phyloP scores from a whole-genome alignment of 1,284 basidiomycete genomes.

The Leccinum subrobustum region DNA sequence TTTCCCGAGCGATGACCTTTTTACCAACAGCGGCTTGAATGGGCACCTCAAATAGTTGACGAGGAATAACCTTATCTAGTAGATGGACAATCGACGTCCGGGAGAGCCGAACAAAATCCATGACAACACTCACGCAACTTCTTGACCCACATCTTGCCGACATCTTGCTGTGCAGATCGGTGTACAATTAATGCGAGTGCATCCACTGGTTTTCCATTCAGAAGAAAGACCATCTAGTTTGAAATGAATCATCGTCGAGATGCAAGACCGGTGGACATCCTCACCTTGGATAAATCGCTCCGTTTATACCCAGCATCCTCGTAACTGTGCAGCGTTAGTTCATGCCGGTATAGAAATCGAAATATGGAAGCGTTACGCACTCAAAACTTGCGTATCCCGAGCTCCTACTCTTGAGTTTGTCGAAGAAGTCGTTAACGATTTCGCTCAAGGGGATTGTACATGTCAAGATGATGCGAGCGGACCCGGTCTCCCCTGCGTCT shows the following conservation, averaged over 20 bases:
- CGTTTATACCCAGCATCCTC: conserved; percentile 86
- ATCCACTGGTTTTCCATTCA: conserved; percentile 87
- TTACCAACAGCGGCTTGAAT: conserved; percentile 87
- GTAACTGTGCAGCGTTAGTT: conserved; percentile 53
- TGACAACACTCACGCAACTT: conserved; percentile 70
- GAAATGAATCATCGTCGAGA: neutral
- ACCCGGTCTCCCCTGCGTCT: conserved; percentile 53
- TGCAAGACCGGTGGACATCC: conserved; percentile 4
- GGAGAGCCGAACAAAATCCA: neutral
- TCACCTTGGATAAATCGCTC: conserved; percentile 80
- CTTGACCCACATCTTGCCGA: conserved; percentile 83
- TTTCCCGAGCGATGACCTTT: conserved; percentile 89
- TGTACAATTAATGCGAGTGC: conserved; percentile 91
- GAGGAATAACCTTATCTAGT: conserved; percentile 88
- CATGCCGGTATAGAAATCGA: neutral
- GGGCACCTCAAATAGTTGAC: conserved; percentile 92
- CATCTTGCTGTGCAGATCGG: conserved; percentile 63
- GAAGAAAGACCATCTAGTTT: conserved; percentile 77
- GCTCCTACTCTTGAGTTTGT: conserved; percentile 85
- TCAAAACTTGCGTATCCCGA: conserved; percentile 94
- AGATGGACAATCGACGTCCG: neutral
- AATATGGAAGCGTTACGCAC: conserved; percentile 43
- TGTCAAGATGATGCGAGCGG: conserved; percentile 73
- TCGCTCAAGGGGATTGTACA: conserved; percentile 86
- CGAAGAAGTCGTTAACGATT: conserved; percentile 93